A percentile compares a stretch with the other conserved stretches of the same genome.
Conservation (phyloP, 441 rosid species). For the Capsella rubella region DNA sequence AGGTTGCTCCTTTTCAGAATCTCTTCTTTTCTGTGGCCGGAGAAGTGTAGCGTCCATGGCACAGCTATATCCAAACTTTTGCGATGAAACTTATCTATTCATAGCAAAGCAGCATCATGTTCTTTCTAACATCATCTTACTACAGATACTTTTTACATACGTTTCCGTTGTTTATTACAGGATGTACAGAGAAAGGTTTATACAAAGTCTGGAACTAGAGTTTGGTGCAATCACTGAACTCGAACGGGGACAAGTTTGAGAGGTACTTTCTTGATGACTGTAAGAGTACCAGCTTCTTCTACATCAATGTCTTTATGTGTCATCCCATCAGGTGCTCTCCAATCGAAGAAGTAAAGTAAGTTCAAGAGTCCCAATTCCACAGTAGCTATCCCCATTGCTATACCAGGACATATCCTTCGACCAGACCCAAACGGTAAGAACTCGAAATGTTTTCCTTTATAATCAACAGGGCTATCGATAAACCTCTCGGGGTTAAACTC, state of each 20-base stretch:
- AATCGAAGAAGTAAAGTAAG: conserved; percentile 45
- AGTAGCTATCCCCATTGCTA: conserved; percentile 18
- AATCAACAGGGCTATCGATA: conserved; percentile 31
- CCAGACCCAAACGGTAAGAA: conserved; percentile 48
- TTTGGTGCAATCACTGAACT: conserved; percentile 7
- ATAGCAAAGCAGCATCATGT: not conserved
- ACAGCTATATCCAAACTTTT: no score
- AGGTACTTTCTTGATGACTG: conserved; percentile 32
- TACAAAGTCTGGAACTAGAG: not conserved
- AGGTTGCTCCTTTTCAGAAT: no score
- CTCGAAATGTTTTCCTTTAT: conserved; percentile 41
- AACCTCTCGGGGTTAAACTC: conserved; percentile 47
- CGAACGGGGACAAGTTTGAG: conserved; percentile 40
- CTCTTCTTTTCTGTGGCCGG: no score
- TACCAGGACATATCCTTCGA: conserved; percentile 47
- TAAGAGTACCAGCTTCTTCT: conserved; percentile 36
- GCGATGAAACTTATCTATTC: no score
- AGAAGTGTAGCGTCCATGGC: no score
- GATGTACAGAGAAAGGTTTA: not conserved
- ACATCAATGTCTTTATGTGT: conserved; percentile 21
- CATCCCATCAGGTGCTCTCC: conserved; percentile 44
- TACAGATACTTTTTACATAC: not conserved
- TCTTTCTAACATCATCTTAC: not conserved
- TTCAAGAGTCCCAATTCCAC: conserved; percentile 43
- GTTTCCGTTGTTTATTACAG: not conserved